These are phyloP conservation scores for Exophiala bonariae DNA, from an alignment of 2,329 filamentous ascomycete species.

Conservation along the genomic window DNA sequence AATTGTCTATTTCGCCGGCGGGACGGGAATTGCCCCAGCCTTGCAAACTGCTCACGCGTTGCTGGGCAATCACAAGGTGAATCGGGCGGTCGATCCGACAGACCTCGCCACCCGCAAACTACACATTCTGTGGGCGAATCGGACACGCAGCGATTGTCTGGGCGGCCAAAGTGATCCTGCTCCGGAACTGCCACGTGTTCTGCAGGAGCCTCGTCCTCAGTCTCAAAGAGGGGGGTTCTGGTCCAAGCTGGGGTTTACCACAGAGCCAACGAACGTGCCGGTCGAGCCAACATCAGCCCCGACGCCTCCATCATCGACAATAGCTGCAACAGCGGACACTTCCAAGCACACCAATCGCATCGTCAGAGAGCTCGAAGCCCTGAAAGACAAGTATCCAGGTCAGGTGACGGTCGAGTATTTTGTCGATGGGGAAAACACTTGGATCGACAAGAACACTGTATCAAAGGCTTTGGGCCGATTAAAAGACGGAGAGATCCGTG, in stretches of 20 bases:
- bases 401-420: slow-evolving; percentile 70
- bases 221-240: too few species aligned
- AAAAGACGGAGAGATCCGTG: slow-evolving; percentile 26
- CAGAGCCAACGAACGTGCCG: too few species aligned
- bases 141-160: slow-evolving; percentile 64
- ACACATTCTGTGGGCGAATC: slow-evolving; percentile 80
- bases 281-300: too few species aligned
- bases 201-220: too few species aligned
- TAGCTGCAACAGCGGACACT: too few species aligned
- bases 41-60: slow-evolving; percentile 74
- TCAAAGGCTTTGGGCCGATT: slow-evolving; percentile 22
- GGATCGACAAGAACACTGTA: slow-evolving; percentile 60
- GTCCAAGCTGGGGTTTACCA: too few species aligned
- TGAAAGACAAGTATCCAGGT: slow-evolving; percentile 60
- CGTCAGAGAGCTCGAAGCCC: slow-evolving; percentile 60
- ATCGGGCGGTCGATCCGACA: slow-evolving; percentile 27
- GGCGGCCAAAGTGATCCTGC: slow-evolving; percentile 56
- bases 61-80: slow-evolving; percentile 39
- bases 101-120: slow-evolving; percentile 48
- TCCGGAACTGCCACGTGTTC: too few species aligned
- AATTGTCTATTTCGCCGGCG: slow-evolving; percentile 84
- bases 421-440: slow-evolving; percentile 75
- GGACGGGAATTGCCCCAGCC: slow-evolving; percentile 88
- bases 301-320: too few species aligned
- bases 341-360: slow-evolving; percentile 36